Evolutionary conservation across 2,329 filamentous ascomycete genomes (phyloP).

Genomic region (Talaromyces funiculosus): DNA sequence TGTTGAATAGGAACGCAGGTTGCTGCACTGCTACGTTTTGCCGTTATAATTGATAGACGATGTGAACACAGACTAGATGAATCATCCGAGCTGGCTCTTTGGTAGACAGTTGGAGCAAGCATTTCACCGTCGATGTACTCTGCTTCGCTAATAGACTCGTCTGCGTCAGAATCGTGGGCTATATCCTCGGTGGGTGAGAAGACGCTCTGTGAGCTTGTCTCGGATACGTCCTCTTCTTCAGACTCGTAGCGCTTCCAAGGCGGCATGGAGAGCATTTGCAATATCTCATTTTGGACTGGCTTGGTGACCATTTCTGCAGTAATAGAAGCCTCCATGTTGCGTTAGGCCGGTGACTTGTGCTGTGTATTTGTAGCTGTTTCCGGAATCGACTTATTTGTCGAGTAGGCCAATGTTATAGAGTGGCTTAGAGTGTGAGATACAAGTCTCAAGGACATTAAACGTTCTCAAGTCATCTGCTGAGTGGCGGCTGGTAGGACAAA

Average conservation of each 20-base stretch:
- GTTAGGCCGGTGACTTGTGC: background rate
- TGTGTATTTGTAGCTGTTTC: background rate
- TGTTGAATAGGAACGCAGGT: background rate
- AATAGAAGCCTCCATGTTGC: constrained; percentile 9
- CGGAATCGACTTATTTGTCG: too few species aligned
- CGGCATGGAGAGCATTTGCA: constrained; percentile 26
- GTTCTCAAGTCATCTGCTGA: background rate
- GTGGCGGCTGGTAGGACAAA: background rate
- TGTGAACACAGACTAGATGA: constrained; percentile 6
- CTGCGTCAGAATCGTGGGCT: constrained; percentile 14
- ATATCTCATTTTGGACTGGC: constrained; percentile 26
- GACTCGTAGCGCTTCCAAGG: constrained; percentile 33
- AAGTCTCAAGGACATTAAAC: background rate
- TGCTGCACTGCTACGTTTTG: constrained; percentile 10
- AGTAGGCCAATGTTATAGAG: too few species aligned
- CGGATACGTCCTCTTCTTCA: constrained; percentile 35
- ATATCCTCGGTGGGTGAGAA: constrained; percentile 27
- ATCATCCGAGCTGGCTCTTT: background rate
- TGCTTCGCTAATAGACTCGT: background rate
- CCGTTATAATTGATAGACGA: constrained; percentile 11
- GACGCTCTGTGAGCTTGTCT: constrained; percentile 29
- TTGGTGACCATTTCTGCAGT: constrained; percentile 11
- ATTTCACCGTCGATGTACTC: background rate
- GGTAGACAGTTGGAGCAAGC: constrained; percentile 15
- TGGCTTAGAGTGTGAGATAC: background rate